These are phyloP conservation scores for Leucocoprinus sp. DNA, from an alignment of 768 basidiomycete species.

Conservation along the genomic window DNA sequence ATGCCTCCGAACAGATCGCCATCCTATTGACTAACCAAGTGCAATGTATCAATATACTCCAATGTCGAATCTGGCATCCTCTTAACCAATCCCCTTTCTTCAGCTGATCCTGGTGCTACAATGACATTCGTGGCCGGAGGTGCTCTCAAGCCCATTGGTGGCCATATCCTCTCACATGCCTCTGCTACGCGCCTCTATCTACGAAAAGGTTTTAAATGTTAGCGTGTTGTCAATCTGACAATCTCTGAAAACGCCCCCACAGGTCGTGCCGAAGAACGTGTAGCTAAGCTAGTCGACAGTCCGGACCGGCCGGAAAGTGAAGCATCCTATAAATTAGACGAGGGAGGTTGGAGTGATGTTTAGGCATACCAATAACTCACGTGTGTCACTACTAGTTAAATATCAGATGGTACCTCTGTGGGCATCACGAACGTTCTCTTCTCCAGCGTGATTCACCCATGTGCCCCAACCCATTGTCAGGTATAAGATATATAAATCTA, in stretches of 20 bases:
- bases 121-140: slow-evolving; percentile 95
- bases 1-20: slow-evolving; percentile 48
- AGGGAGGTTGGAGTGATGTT: slow-evolving; percentile 85
- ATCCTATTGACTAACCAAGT: slow-evolving; percentile 92
- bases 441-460: too few species aligned
- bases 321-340: slow-evolving; percentile 85
- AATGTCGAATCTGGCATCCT: background rate
- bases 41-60: slow-evolving; percentile 48
- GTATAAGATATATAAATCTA: too few species aligned
- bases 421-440: background rate
- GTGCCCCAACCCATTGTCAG: too few species aligned
- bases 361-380: slow-evolving; percentile 19
- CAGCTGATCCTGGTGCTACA: slow-evolving; percentile 91
- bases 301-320: slow-evolving; percentile 87
- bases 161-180: slow-evolving; percentile 82
- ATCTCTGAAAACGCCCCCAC: slow-evolving; percentile 1
- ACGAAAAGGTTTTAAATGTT: slow-evolving; percentile 57
- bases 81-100: background rate
- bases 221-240: background rate
- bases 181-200: slow-evolving; percentile 84
- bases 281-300: slow-evolving; percentile 85
- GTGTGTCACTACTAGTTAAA: too few species aligned
- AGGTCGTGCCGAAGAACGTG: slow-evolving; percentile 88
- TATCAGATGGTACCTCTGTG: background rate
- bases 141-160: slow-evolving; percentile 85